phyloP scores from a whole-genome alignment of 192 early-diverging fungal genomes.

The Entophlyctis luteolus region DNA sequence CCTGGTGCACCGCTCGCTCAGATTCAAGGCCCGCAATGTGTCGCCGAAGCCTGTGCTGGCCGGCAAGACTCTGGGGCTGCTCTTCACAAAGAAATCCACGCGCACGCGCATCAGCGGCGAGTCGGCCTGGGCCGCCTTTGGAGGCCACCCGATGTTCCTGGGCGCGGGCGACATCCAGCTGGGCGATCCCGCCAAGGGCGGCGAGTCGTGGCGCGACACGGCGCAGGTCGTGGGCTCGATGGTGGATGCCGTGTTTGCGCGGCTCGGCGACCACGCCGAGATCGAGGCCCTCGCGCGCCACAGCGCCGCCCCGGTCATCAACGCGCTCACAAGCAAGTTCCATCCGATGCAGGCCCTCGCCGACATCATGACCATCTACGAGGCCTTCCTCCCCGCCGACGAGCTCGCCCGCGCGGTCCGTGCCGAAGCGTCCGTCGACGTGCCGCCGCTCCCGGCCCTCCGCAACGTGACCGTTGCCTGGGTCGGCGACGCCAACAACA shows the following conservation, averaged over 20 bases:
- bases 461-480: constrained; percentile 80
- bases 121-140: constrained; percentile 82
- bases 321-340: constrained; percentile 89
- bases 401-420: constrained; percentile 11
- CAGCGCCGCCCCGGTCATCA: constrained; percentile 89
- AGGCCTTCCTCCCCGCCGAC: constrained; percentile 45
- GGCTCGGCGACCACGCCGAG: constrained; percentile 83
- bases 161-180: constrained; percentile 94
- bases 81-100: constrained; percentile 95
- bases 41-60: neutral
- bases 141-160: constrained; percentile 94
- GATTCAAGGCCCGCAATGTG: constrained; percentile 62
- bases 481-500: constrained; percentile 99
- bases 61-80: constrained; percentile 84
- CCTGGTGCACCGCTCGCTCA: constrained; percentile 72
- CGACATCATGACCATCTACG: constrained; percentile 93
- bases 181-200: constrained; percentile 58
- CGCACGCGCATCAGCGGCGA: constrained; percentile 95
- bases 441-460: constrained; percentile 50
- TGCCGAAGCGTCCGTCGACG: constrained; percentile 21
- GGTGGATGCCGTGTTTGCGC: constrained; percentile 93
- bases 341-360: constrained; percentile 97
- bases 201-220: constrained; percentile 88
- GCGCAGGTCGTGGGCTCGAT: constrained; percentile 89
- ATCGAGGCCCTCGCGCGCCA: constrained; percentile 84